Evolutionary conservation across 495 filamentous ascomycete species (phyloP).

Genomic region (Daldinia grandis): DNA sequence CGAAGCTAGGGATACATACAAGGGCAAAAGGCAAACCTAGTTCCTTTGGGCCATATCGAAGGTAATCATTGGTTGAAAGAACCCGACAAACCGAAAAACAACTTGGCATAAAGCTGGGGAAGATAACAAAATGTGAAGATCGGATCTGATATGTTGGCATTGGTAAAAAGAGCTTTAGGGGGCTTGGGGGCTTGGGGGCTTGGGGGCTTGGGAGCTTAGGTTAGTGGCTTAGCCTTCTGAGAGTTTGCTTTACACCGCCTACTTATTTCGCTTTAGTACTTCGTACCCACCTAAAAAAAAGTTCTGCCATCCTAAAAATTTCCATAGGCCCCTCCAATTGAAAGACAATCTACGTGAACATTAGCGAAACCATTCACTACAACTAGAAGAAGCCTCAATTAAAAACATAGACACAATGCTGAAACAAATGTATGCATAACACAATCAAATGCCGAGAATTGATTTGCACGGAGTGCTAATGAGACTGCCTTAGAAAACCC

Average conservation of each 20-base stretch:
- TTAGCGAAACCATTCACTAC: constrained; percentile 5
- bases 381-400: constrained; percentile 3
- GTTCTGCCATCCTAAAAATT: constrained; percentile 41
- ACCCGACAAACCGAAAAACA: not conserved
- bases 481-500: constrained; percentile 71
- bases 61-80: not conserved
- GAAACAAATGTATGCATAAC: constrained; percentile 31
- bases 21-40: not conserved
- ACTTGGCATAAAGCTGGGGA: not conserved
- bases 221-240: too few species aligned
- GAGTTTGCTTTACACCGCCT: constrained; percentile 22
- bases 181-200: too few species aligned
- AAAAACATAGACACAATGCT: constrained; percentile 26
- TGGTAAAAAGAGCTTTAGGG: not conserved
- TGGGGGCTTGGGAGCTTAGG: too few species aligned
- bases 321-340: constrained; percentile 31
- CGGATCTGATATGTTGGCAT: not conserved
- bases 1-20: not conserved
- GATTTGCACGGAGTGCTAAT: constrained; percentile 6
- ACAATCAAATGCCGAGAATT: not conserved
- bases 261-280: not conserved
- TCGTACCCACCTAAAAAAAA: constrained; percentile 18
- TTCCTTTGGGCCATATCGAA: not conserved
- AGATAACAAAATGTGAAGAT: not conserved
- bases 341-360: not conserved